phyloP scores from a whole-genome alignment of 2,329 filamentous ascomycete species.

The Pseudogymnoascus sp. region DNA sequence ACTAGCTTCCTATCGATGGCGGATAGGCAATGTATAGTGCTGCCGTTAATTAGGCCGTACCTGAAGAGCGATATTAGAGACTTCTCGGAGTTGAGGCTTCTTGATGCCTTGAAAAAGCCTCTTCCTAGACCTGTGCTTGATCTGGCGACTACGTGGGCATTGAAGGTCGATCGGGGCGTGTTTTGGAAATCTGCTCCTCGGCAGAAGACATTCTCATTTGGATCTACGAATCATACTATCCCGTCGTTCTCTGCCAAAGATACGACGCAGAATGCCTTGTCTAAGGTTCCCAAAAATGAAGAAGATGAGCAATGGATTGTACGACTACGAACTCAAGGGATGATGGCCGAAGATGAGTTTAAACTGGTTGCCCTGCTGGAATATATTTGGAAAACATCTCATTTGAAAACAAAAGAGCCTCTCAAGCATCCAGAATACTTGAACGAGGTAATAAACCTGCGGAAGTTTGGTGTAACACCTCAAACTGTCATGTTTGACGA shows the following conservation, averaged over 20 bases:
- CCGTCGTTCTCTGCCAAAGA: slow-evolving; percentile 51
- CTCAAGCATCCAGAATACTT: slow-evolving; percentile 37
- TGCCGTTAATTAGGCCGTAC: slow-evolving; percentile 74
- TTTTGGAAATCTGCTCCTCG: slow-evolving; percentile 81
- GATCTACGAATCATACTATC: slow-evolving; percentile 46
- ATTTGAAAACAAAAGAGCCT: slow-evolving; percentile 52
- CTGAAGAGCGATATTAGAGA: slow-evolving; percentile 65
- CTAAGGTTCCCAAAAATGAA: slow-evolving; percentile 66
- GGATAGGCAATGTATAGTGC: slow-evolving; percentile 74
- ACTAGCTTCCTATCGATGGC: slow-evolving; percentile 69
- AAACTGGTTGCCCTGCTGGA: slow-evolving; percentile 82
- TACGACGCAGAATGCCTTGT: slow-evolving; percentile 49
- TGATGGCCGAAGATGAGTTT: slow-evolving; percentile 75
- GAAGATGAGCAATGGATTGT: slow-evolving; percentile 93
- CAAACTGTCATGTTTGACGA: slow-evolving; percentile 94
- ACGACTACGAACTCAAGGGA: slow-evolving; percentile 74
- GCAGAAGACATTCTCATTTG: slow-evolving; percentile 62
- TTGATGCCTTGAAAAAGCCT: slow-evolving; percentile 78
- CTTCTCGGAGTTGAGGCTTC: slow-evolving; percentile 64
- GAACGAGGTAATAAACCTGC: slow-evolving; percentile 67
- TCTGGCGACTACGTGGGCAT: slow-evolving; percentile 77
- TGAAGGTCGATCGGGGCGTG: slow-evolving; percentile 67
- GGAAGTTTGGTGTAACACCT: slow-evolving; percentile 67
- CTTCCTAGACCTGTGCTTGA: slow-evolving; percentile 76
- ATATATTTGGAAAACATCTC: slow-evolving; percentile 82